Evolutionary conservation across 148 eudicot genomes (phyloP).

Genomic region (Rhododendron williamsianum): DNA sequence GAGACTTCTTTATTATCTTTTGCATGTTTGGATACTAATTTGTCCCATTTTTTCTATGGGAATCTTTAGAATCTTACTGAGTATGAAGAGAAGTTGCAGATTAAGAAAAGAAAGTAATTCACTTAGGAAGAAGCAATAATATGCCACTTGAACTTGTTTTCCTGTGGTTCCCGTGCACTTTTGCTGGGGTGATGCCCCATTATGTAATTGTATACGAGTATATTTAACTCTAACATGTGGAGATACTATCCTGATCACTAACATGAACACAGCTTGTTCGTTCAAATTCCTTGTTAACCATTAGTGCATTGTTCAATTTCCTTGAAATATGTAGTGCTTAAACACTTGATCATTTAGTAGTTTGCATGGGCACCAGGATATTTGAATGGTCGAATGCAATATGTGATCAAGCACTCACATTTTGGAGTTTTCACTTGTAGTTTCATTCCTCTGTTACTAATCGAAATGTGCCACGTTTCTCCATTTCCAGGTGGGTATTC

Average conservation of each 20-base stretch:
- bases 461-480: neutral
- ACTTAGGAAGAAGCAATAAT: neutral
- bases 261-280: neutral
- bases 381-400: neutral
- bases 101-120: neutral
- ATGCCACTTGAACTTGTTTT: neutral
- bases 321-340: neutral
- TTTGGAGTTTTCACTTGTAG: neutral
- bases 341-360: neutral
- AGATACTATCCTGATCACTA: neutral
- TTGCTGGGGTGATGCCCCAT: neutral
- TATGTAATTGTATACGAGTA: neutral
- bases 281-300: neutral
- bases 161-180: neutral
- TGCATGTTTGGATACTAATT: neutral
- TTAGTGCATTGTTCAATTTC: neutral
- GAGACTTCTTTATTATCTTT: neutral
- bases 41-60: neutral
- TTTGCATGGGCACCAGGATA: neutral
- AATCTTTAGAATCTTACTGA: neutral
- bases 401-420: neutral
- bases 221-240: neutral
- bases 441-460: neutral
- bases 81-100: neutral
- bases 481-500: constrained; percentile 66